phyloP scores from a whole-genome alignment of 768 basidiomycete species.

The Suillus ampliporus region DNA sequence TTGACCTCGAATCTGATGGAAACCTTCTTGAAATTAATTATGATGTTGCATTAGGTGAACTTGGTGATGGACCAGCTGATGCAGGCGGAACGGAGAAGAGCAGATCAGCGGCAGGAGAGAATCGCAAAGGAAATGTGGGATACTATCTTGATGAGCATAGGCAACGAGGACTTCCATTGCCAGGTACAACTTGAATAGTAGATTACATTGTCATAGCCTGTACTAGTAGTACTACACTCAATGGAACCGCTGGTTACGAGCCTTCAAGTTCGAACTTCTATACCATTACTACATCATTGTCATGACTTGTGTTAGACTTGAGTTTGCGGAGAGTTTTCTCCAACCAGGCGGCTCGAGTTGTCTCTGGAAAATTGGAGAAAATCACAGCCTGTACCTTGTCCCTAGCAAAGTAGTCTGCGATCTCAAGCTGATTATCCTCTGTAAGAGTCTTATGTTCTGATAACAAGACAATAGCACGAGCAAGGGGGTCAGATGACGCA shows the following conservation, averaged over 20 bases:
- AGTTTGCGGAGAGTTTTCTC: not conserved
- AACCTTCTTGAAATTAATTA: not conserved
- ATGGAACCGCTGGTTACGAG: too few relatives aligned
- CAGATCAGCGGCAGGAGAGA: constrained; percentile 3
- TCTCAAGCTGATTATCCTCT: not conserved
- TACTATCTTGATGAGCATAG: too few relatives aligned
- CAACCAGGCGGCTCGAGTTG: not conserved
- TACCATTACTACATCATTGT: too few relatives aligned
- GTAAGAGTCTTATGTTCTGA: not conserved
- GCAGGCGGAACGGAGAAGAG: constrained; percentile 6
- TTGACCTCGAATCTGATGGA: not conserved
- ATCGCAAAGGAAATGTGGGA: not conserved
- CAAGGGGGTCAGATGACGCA: not conserved
- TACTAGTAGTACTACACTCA: too few relatives aligned
- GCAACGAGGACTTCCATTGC: too few relatives aligned
- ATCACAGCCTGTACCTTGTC: not conserved
- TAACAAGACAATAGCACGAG: not conserved
- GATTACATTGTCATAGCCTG: too few relatives aligned
- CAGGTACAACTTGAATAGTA: too few relatives aligned
- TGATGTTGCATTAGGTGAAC: not conserved
- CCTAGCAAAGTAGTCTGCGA: not conserved
- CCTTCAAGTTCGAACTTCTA: too few relatives aligned
- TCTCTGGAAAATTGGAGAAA: not conserved
- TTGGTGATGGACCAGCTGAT: constrained; percentile 10
- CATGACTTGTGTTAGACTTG: not conserved